phyloP scores from a whole-genome alignment of 2,329 filamentous ascomycete genomes.

The Xylariaceae sp. region DNA sequence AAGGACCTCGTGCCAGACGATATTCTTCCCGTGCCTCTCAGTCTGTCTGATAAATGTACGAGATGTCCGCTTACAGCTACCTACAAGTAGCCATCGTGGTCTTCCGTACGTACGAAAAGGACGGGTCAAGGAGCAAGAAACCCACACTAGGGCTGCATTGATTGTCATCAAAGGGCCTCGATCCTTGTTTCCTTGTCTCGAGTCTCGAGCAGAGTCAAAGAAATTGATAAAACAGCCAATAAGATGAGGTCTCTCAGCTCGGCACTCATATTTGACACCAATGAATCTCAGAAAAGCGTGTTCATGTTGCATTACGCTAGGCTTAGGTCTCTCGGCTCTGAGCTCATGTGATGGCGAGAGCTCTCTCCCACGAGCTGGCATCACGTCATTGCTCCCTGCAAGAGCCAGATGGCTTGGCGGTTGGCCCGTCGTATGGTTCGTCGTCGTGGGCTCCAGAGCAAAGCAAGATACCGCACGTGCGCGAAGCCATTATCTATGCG shows the following conservation, averaged over 20 bases:
- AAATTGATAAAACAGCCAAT: constrained; percentile 2
- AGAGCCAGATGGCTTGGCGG: neutral
- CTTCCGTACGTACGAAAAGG: neutral
- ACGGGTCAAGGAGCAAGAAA: neutral
- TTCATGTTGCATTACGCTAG: neutral
- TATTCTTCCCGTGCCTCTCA: neutral
- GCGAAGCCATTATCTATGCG: neutral
- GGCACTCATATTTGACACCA: neutral
- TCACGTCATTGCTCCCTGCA: neutral
- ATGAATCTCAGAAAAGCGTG: neutral
- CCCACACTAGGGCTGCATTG: neutral
- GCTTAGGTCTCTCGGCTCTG: neutral
- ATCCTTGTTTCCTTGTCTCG: neutral
- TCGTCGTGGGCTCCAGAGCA: neutral
- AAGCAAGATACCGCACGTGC: neutral
- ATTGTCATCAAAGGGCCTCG: neutral
- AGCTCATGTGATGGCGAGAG: neutral
- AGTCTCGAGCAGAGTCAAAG: neutral
- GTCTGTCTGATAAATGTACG: neutral
- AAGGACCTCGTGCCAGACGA: neutral
- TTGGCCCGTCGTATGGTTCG: neutral
- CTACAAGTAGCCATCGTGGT: neutral
- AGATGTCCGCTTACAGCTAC: neutral
- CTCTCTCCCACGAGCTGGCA: neutral
- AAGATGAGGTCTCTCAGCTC: constrained; percentile 10